These are phyloP conservation scores for Penicillium verrucosum DNA, from an alignment of 2,329 filamentous ascomycete genomes.

Conservation along the genomic window DNA sequence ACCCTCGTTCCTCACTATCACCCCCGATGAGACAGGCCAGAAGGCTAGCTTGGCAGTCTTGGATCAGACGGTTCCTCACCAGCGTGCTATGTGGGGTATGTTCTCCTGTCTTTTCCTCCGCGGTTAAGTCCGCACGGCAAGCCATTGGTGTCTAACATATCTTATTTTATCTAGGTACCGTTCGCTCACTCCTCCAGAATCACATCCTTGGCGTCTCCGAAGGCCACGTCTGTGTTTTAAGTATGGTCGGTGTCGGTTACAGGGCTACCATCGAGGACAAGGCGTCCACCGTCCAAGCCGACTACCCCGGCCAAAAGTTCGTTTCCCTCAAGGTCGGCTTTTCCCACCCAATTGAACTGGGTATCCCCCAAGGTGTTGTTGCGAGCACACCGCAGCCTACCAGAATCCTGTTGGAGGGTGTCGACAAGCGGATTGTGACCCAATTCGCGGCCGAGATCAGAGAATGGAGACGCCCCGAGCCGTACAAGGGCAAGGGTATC, in stretches of 20 bases:
- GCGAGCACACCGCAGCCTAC: slow-evolving; percentile 89
- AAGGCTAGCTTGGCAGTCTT: slow-evolving; percentile 68
- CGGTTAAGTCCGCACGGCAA: neutral
- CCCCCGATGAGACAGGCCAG: slow-evolving; percentile 61
- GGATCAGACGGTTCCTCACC: slow-evolving; percentile 65
- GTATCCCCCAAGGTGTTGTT: slow-evolving; percentile 75
- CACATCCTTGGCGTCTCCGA: slow-evolving; percentile 92
- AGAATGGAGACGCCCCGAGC: slow-evolving; percentile 86
- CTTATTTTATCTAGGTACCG: slow-evolving; percentile 62
- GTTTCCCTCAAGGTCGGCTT: slow-evolving; percentile 94
- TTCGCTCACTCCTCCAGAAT: slow-evolving; percentile 83
- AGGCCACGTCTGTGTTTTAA: slow-evolving; percentile 89
- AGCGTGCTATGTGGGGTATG: slow-evolving; percentile 95
- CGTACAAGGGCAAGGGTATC: slow-evolving; percentile 99
- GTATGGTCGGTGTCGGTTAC: slow-evolving; percentile 93
- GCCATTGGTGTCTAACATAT: slow-evolving; percentile 17
- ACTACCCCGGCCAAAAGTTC: slow-evolving; percentile 80
- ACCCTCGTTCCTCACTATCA: slow-evolving; percentile 72
- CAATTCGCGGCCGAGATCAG: slow-evolving; percentile 87
- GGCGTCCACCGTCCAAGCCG: slow-evolving; percentile 61
- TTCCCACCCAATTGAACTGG: slow-evolving; percentile 90
- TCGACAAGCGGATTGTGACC: slow-evolving; percentile 81
- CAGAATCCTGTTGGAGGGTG: slow-evolving; percentile 82
- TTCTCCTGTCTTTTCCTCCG: slow-evolving; percentile 13
- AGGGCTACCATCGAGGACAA: slow-evolving; percentile 79